phyloP scores from a whole-genome alignment of 1,284 basidiomycete genomes.

The Trametes hirsuta region DNA sequence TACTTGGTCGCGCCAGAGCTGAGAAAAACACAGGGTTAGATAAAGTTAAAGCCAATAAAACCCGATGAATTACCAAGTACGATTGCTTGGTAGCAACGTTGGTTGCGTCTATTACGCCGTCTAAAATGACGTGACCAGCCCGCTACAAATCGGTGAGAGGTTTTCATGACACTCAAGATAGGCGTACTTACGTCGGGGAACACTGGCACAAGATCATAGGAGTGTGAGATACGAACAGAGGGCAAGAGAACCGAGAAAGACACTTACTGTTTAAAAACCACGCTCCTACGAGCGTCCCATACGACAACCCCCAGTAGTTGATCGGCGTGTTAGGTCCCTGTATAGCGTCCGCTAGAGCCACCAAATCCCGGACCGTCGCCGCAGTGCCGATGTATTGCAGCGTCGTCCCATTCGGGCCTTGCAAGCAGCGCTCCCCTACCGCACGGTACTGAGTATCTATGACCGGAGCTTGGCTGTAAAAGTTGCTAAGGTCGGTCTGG shows the following conservation, averaged over 20 bases:
- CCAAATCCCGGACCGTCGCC: constrained; percentile 16
- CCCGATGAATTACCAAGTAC: not conserved
- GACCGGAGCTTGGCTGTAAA: constrained; percentile 5
- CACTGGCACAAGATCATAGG: not conserved
- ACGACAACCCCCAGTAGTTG: constrained; percentile 16
- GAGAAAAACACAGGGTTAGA: not conserved
- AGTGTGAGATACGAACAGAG: not conserved
- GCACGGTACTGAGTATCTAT: constrained; percentile 10
- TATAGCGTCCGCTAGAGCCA: constrained; percentile 16
- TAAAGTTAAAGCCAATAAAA: too few relatives aligned
- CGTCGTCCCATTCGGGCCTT: not conserved
- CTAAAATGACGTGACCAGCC: constrained; percentile 20
- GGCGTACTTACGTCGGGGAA: not conserved
- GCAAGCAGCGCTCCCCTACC: constrained; percentile 5
- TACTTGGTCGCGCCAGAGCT: not conserved
- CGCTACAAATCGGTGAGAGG: constrained; percentile 4
- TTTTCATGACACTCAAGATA: too few relatives aligned
- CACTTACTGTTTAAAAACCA: constrained; percentile 21
- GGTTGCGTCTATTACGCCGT: constrained; percentile 16
- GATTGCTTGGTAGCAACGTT: not conserved
- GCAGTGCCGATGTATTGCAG: constrained; percentile 18
- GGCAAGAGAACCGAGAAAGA: not conserved
- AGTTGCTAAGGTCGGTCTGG: not conserved
- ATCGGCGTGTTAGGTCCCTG: constrained; percentile 9
- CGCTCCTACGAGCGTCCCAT: constrained; percentile 15